These are phyloP conservation scores for Cucurbitaria berberidis DNA, from an alignment of 2,329 filamentous ascomycete genomes.

Conservation along the genomic window DNA sequence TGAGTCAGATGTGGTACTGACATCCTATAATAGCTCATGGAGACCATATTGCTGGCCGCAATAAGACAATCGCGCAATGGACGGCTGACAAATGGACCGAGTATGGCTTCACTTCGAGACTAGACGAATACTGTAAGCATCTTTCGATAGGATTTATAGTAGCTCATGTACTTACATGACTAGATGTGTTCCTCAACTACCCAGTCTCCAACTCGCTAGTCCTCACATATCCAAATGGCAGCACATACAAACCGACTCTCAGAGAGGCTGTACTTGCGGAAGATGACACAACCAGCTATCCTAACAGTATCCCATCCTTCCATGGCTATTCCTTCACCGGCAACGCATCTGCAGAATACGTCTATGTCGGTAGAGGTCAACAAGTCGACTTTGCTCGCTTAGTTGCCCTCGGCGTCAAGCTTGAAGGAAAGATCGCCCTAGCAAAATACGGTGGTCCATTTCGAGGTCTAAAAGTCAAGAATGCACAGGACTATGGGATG, in stretches of 20 bases:
- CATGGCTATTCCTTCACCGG: conserved; percentile 57
- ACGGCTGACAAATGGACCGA: conserved; percentile 47
- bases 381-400: conserved; percentile 56
- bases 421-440: conserved; percentile 58
- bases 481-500: conserved; percentile 54
- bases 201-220: conserved; percentile 44
- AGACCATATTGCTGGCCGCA: conserved; percentile 41
- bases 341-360: conserved; percentile 55
- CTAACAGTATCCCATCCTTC: conserved; percentile 53
- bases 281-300: conserved; percentile 46
- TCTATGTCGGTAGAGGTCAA: conserved; percentile 53
- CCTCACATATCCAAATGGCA: conserved; percentile 45
- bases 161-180: not conserved
- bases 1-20: conserved; percentile 12
- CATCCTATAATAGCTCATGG: conserved; percentile 33
- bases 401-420: conserved; percentile 49
- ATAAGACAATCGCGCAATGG: conserved; percentile 50
- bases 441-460: conserved; percentile 55
- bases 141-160: not conserved
- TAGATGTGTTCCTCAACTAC: conserved; percentile 48
- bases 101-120: conserved; percentile 44
- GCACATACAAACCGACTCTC: conserved; percentile 37
- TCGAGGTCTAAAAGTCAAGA: conserved; percentile 57
- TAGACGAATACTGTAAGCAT: conserved; percentile 46
- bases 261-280: conserved; percentile 43